Evolutionary conservation across 345 rosid genomes (phyloP).

Genomic region (Crucihimalaya himalaica): DNA sequence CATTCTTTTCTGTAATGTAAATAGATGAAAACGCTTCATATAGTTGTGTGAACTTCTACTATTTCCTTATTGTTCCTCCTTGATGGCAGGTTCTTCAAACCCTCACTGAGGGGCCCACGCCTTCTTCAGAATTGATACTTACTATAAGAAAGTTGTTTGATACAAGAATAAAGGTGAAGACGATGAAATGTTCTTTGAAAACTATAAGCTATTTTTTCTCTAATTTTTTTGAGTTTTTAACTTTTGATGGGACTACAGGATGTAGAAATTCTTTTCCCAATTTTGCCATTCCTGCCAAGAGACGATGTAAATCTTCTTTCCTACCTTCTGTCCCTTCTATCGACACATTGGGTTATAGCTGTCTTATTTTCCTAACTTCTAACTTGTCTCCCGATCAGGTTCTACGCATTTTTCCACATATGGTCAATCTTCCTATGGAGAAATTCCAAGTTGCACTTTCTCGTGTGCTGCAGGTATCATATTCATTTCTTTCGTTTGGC

Average conservation of each 20-base stretch:
- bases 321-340: conserved; percentile 4
- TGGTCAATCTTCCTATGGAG: conserved; percentile 80
- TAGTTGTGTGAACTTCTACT: conserved; percentile 23
- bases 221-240: conserved; percentile 16
- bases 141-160: conserved; percentile 82
- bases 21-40: conserved; percentile 3
- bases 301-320: conserved; percentile 64
- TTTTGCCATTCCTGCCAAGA: conserved; percentile 80
- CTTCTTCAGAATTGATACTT: conserved; percentile 74
- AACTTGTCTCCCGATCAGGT: conserved; percentile 50
- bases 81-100: conserved; percentile 82
- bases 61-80: conserved; percentile 14
- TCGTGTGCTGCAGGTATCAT: conserved; percentile 72
- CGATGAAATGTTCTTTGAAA: conserved; percentile 1
- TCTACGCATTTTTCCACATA: conserved; percentile 61
- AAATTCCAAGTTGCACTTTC: conserved; percentile 82
- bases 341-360: conserved; percentile 3
- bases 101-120: conserved; percentile 72
- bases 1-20: neutral
- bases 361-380: conserved; percentile 13
- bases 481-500: conserved; percentile 9
- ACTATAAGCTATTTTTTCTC: conserved; percentile 8
- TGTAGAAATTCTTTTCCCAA: conserved; percentile 79
- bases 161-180: conserved; percentile 80
- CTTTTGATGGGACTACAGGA: conserved; percentile 63